These are phyloP conservation scores for Tephrocybe sp. DNA, from an alignment of 768 basidiomycete genomes.

Conservation along the genomic window DNA sequence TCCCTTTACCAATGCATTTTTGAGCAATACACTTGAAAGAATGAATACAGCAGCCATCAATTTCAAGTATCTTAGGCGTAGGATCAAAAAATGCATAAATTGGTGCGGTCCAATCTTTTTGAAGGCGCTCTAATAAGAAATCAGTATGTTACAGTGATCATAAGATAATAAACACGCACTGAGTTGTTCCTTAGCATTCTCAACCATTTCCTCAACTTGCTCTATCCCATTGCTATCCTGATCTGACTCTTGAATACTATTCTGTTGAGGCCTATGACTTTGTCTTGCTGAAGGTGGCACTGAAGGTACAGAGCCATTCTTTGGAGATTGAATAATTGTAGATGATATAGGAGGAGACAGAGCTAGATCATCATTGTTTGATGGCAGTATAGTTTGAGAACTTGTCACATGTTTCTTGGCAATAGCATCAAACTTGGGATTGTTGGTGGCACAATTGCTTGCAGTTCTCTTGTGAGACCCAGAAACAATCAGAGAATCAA, in stretches of 20 bases:
- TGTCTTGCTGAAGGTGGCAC: too few relatives aligned
- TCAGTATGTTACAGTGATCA: background rate
- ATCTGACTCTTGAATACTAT: background rate
- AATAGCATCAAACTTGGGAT: too few relatives aligned
- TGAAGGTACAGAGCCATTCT: too few relatives aligned
- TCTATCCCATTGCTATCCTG: background rate
- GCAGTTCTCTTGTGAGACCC: too few relatives aligned
- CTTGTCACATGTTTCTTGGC: too few relatives aligned
- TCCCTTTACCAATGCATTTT: conserved; percentile 12
- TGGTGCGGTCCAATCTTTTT: conserved; percentile 23
- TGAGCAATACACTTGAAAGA: conserved; percentile 21
- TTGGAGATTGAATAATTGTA: too few relatives aligned
- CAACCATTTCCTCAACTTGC: background rate
- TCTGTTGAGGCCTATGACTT: too few relatives aligned
- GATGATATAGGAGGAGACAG: too few relatives aligned
- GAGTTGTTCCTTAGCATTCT: conserved; percentile 1
- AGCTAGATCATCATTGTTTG: too few relatives aligned
- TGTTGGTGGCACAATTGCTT: too few relatives aligned
- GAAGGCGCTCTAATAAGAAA: conserved; percentile 11
- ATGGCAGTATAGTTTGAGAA: too few relatives aligned
- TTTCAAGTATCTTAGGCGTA: conserved; percentile 15
- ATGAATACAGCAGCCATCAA: conserved; percentile 16
- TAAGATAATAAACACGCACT: background rate
- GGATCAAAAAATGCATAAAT: conserved; percentile 27
- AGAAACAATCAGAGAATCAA: too few relatives aligned